Base-by-base conservation (phyloP, 2,329 filamentous ascomycete species). In the Mycosphaerella arachidis region DNA sequence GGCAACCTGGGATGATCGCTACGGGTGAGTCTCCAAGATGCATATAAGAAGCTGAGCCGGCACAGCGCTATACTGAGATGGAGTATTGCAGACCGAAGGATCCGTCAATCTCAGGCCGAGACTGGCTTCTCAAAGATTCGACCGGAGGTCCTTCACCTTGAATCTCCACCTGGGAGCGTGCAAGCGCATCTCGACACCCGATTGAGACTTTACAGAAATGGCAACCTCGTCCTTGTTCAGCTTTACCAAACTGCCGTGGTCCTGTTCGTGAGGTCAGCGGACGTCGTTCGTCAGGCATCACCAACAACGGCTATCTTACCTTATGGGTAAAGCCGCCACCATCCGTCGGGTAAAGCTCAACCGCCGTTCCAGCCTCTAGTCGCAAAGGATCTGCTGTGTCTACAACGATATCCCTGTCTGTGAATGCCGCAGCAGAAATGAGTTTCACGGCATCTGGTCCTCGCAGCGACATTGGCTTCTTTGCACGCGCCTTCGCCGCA, bases 151-250 rank as follows among this genome's bases (percentile, higher is more conserved):
- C 24, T 35, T 52, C 24, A 52, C 30, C n/a, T 52, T 52, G 71
- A 86, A 88, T 24, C 82, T 81, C 69, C 82, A 81, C 65, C 86
- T 78, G 6, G 86, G 86, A 57, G 82, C 81, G 75, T 89, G 86
- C 35, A 89, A 73, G 56, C 79, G 78, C 20, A 88, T 73, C 20
- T 74, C 73, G 48, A 68, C 71, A 10, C 76, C 71, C 29, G 72
- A 74, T 60, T 73, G 72, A 3, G 75, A 76, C 59, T 72, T 69
- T 13, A 80, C 78, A 70, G 85, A 81, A 62, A 88, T 76, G 1
- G 87, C 85, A 7, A 86, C 77, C 76, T 89, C 84, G 50, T 77
- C 74, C 24, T 69, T 69, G 48, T 77, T 77, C 54, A 89, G 67
- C 29, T 77, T 77, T 13, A 86, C 74, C 61, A 90, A 73, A 46